Evolutionary conservation across 306 rosid species (phyloP).

Genomic region (Arachis hypogaea): DNA sequence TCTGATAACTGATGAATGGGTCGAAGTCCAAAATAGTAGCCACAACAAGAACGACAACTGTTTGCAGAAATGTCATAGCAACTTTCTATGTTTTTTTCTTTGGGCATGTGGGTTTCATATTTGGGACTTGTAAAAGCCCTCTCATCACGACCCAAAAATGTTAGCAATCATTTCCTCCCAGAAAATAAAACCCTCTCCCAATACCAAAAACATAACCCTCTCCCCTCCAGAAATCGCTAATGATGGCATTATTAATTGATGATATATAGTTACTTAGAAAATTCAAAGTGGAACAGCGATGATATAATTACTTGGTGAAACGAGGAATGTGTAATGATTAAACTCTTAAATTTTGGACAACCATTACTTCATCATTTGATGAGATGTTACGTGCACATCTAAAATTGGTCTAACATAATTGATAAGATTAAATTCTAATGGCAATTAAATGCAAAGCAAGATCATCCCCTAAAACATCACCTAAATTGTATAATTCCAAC

Average conservation of each 20-base stretch:
- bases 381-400: slow-evolving; percentile 39
- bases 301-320: neutral
- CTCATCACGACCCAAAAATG: too few species aligned
- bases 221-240: neutral
- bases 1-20: too few species aligned
- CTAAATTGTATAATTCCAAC: neutral
- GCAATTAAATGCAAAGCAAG: slow-evolving; percentile 12
- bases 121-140: too few species aligned
- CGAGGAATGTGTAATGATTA: slow-evolving; percentile 19
- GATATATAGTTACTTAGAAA: neutral
- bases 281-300: slow-evolving; percentile 17
- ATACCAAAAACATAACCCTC: too few species aligned
- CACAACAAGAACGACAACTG: too few species aligned
- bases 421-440: neutral
- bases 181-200: too few species aligned
- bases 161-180: too few species aligned
- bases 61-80: too few species aligned
- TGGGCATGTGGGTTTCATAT: too few species aligned
- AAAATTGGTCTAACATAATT: neutral
- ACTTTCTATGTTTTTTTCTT: too few species aligned
- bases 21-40: too few species aligned
- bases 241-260: neutral
- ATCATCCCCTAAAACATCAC: slow-evolving; percentile 1
- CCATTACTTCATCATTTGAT: slow-evolving; percentile 31
- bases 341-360: slow-evolving; percentile 12